Percentiles rank a stretch among this genome's conserved stretches.
These are phyloP conservation scores for Marasmius sp. DNA, from an alignment of 1,284 basidiomycete species.

Conservation along the genomic window DNA sequence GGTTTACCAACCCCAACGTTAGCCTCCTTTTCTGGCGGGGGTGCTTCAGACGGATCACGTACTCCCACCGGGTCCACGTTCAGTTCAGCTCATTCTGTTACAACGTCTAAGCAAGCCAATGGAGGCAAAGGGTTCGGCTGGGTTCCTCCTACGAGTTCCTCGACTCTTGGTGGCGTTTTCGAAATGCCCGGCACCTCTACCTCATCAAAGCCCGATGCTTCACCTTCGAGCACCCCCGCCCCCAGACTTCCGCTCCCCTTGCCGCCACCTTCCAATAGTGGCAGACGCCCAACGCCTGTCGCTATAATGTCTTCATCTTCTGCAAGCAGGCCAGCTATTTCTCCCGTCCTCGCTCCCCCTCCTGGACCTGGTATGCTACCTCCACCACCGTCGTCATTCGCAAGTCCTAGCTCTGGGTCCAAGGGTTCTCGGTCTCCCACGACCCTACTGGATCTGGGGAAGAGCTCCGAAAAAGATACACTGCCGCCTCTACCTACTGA, in stretches of 20 bases:
- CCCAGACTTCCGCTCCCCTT: neutral
- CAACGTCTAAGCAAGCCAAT: neutral
- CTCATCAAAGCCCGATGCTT: neutral
- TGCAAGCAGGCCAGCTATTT: neutral
- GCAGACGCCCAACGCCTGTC: conserved; percentile 14
- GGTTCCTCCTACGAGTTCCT: neutral
- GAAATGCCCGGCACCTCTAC: neutral
- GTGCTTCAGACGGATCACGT: neutral
- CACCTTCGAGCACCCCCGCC: neutral
- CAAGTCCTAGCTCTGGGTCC: neutral
- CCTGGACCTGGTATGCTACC: conserved; percentile 19
- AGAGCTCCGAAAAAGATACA: neutral
- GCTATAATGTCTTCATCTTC: conserved; percentile 29
- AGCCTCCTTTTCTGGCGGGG: neutral
- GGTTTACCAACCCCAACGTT: neutral
- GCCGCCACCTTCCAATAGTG: neutral
- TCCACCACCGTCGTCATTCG: conserved; percentile 24
- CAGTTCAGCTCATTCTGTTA: neutral
- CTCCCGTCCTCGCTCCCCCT: neutral
- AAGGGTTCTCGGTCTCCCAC: neutral
- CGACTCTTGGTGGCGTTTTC: too few relatives aligned
- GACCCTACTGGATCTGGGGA: neutral
- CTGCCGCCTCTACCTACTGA: conserved; percentile 12
- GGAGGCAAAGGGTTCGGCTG: neutral
- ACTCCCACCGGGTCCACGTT: neutral